Conservation (phyloP, 768 basidiomycete genomes). For the Amanita rubescens region DNA sequence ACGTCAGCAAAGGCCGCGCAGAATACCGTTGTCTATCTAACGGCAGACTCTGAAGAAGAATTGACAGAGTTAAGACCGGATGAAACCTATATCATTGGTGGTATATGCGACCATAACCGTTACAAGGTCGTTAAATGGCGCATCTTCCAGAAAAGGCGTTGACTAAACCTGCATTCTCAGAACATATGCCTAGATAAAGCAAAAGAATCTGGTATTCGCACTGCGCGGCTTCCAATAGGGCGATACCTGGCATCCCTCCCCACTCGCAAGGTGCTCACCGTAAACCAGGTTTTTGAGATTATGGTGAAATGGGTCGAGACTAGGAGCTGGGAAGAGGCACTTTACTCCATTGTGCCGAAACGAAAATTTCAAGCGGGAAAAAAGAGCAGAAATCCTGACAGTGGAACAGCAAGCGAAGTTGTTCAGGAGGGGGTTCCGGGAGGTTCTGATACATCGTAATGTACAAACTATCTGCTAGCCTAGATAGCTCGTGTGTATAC, state of each 20-base stretch:
- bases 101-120: conserved; percentile 92
- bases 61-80: conserved; percentile 74
- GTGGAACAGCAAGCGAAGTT: conserved; percentile 10
- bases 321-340: conserved; percentile 78
- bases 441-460: neutral
- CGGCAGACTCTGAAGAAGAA: conserved; percentile 88
- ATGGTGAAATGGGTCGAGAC: conserved; percentile 84
- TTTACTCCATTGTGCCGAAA: conserved; percentile 86
- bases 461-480: too few relatives aligned
- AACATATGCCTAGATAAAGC: conserved; percentile 89
- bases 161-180: conserved; percentile 31
- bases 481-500: too few relatives aligned
- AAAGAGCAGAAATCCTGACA: conserved; percentile 12
- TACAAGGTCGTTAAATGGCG: conserved; percentile 57
- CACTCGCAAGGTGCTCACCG: conserved; percentile 93
- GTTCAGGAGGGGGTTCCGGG: conserved; percentile 13
- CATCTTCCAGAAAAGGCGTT: conserved; percentile 4
- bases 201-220: conserved; percentile 58
- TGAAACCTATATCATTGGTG: conserved; percentile 92
- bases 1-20: conserved; percentile 19
- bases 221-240: conserved; percentile 93
- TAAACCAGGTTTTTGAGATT: conserved; percentile 96
- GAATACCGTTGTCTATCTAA: conserved; percentile 77
- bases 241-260: conserved; percentile 76
- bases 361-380: conserved; percentile 68